These are phyloP conservation scores for Nothomitra cinnamomea DNA, from an alignment of 2,329 filamentous ascomycete species.

Conservation along the genomic window DNA sequence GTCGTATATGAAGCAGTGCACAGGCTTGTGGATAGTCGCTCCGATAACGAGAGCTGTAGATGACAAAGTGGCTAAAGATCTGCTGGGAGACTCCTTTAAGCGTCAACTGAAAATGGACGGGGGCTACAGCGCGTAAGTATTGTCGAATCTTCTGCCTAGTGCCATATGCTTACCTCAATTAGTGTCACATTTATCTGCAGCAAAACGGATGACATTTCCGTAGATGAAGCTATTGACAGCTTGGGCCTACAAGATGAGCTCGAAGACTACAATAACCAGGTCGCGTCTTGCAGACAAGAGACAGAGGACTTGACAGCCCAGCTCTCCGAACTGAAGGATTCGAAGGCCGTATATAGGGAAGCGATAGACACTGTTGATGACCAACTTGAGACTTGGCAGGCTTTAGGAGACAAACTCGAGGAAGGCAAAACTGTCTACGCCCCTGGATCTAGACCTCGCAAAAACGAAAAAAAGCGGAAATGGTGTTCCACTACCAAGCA, in stretches of 20 bases:
- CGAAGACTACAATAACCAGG: background rate
- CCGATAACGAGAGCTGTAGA: constrained; percentile 43
- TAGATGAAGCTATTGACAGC: constrained; percentile 21
- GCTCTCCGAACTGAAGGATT: constrained; percentile 18
- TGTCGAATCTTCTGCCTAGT: background rate
- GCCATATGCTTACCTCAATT: background rate
- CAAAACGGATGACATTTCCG: constrained; percentile 44
- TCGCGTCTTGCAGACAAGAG: background rate
- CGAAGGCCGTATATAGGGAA: constrained; percentile 19
- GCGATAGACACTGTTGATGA: constrained; percentile 23
- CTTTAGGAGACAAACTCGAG: constrained; percentile 21
- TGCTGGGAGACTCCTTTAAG: constrained; percentile 40
- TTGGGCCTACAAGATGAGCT: constrained; percentile 23
- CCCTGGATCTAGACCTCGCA: constrained; percentile 14
- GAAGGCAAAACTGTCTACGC: constrained; percentile 27
- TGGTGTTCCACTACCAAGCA: constrained; percentile 6
- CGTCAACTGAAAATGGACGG: constrained; percentile 43
- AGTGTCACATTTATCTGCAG: constrained; percentile 42
- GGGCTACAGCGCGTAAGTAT: constrained; percentile 11
- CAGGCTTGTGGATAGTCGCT: constrained; percentile 43
- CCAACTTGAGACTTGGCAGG: constrained; percentile 29
- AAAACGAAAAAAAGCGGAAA: constrained; percentile 27
- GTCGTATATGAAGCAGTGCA: constrained; percentile 42
- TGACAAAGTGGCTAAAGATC: constrained; percentile 37
- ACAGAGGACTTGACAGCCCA: constrained; percentile 3